phyloP scores from a whole-genome alignment of 164 flowering plant genomes.

The Nelumbo lutea region DNA sequence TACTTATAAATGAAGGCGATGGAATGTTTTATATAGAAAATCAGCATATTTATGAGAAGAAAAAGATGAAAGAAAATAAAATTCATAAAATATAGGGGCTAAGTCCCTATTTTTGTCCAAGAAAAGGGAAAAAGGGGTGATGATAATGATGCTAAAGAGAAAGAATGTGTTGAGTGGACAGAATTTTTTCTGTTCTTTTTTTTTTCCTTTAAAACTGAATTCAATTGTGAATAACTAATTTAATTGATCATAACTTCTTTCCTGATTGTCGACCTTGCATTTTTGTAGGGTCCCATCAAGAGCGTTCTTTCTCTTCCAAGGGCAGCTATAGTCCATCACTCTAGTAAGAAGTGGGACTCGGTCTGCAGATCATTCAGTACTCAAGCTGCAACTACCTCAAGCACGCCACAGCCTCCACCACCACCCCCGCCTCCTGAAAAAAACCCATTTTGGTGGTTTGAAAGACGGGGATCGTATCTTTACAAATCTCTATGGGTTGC shows the following conservation, averaged over 20 bases:
- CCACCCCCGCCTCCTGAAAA: slow-evolving; percentile 93
- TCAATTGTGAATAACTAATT: background rate
- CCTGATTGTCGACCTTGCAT: background rate
- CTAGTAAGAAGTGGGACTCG: slow-evolving; percentile 29
- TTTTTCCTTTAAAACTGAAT: no score
- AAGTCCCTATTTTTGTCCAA: no score
- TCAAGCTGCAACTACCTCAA: slow-evolving; percentile 57
- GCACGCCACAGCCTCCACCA: slow-evolving; percentile 77
- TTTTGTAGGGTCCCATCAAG: slow-evolving; percentile 61
- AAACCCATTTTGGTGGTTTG: slow-evolving; percentile 90
- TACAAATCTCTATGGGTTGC: slow-evolving; percentile 73
- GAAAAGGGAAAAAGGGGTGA: no score
- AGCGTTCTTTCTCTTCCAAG: slow-evolving; percentile 55
- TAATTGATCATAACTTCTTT: background rate
- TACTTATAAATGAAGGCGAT: no score
- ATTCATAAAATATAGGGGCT: no score
- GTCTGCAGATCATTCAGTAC: slow-evolving; percentile 60
- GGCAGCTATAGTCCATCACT: slow-evolving; percentile 24
- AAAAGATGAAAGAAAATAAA: no score
- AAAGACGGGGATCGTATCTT: slow-evolving; percentile 95
- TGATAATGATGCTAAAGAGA: no score
- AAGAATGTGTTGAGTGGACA: no score
- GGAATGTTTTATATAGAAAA: no score
- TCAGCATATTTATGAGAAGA: no score
- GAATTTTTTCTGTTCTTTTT: no score